Base-by-base conservation (phyloP, 2,329 filamentous ascomycete genomes). In the Claviceps sp. region DNA sequence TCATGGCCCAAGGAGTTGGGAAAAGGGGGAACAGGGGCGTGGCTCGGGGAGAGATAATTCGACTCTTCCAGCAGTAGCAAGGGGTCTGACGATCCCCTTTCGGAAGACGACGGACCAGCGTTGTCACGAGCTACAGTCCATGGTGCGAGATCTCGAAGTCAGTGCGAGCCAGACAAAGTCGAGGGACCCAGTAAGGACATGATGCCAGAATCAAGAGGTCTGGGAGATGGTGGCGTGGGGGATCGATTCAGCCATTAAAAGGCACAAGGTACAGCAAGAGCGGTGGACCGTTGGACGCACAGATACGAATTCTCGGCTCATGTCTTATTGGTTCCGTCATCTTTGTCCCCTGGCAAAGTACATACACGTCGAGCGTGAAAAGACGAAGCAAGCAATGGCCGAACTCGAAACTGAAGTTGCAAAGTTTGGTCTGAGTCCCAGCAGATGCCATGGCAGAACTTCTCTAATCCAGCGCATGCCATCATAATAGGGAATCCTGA, bases 1-100 rank as follows among this genome's bases (percentile, higher is more conserved):
- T 48, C 50, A 54, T 54, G 6, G 42, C 49, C 49, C 22, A 36
- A 22, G 23, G 14, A 47, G 29, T 29, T 37, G 29, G 6, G n/a
- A 13, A 42, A 42, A 13, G 42, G 44, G 29, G 22, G 23, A 4
- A 47, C 8, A 45, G 14, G 39, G 49, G 45, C 42, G 22, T 14
- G 47, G 43, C 29, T 34, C 29, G 47, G 43, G 42, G 22, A 26
- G 42, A n/a, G 46, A 44, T 20, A 49, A 49, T 44, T 22, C 36
- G 44, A 45, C 29, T 45, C 20, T 20, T 20, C 48, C 44, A 43
- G 47, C 20, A 11, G 37, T 47, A 17, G 43, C 42, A 49, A 45
- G 40, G 16, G 34, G 26, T 43, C n/a, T 49, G 34, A 17, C 14
- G 29, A 20, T 45, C 34, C n/a, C n/a, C 36, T 16, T 44, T 47